A percentile compares a stretch with the other conserved stretches of the same genome.
Evolutionary conservation across 495 filamentous ascomycete genomes (phyloP).

Genomic region (Penicillium antarcticum): DNA sequence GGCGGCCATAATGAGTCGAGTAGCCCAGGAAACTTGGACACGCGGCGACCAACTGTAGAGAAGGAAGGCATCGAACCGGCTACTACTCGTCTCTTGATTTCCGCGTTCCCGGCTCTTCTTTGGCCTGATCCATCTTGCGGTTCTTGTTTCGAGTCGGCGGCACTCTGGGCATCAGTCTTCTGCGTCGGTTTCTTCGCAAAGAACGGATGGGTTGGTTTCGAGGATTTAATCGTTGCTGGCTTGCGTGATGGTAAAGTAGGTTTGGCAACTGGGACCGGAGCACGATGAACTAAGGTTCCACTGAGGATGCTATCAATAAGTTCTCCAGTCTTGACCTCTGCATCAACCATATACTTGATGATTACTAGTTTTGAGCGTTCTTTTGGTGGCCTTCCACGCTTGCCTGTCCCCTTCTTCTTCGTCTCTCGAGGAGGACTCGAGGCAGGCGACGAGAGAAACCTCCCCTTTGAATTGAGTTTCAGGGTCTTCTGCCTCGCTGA

Average conservation of each 20-base stretch:
- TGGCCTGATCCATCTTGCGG: constrained; percentile 16
- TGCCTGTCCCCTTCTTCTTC: constrained; percentile 22
- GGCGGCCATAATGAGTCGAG: constrained; percentile 69
- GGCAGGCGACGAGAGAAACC: constrained; percentile 50
- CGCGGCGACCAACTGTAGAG: constrained; percentile 24
- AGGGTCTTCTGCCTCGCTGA: constrained; percentile 42
- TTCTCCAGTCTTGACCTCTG: constrained; percentile 29
- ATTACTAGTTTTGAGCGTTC: constrained; percentile 31
- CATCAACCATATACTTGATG: constrained; percentile 41
- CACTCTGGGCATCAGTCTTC: constrained; percentile 5
- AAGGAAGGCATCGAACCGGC: constrained; percentile 6
- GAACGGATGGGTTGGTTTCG: constrained; percentile 77
- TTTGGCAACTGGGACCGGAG: not conserved
- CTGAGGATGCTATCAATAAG: constrained; percentile 52
- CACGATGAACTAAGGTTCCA: constrained; percentile 13
- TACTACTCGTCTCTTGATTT: constrained; percentile 1
- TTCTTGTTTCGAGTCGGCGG: not conserved
- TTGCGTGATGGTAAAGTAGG: constrained; percentile 6
- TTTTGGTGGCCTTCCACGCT: constrained; percentile 21
- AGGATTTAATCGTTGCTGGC: constrained; percentile 25
- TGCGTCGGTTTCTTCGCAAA: constrained; percentile 51
- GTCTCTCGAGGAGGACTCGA: constrained; percentile 18
- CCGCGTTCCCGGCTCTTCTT: constrained; percentile 5
- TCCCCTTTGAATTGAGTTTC: constrained; percentile 54
- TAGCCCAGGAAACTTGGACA: constrained; percentile 57